These are phyloP conservation scores for Zymoseptoria brevis DNA, from an alignment of 2,329 filamentous ascomycete genomes.

Conservation along the genomic window DNA sequence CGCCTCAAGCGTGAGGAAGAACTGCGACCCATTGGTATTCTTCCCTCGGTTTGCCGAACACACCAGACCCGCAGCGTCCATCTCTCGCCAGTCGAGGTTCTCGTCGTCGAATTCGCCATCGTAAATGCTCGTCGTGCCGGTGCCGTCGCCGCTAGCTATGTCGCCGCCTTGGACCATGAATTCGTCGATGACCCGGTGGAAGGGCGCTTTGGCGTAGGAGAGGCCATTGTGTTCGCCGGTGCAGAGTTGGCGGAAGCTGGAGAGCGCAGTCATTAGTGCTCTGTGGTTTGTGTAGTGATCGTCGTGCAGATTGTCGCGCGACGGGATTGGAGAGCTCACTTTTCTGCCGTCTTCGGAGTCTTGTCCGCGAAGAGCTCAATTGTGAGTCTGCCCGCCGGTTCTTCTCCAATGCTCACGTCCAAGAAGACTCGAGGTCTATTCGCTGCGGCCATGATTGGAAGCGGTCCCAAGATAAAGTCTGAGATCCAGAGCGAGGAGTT, in stretches of 20 bases:
- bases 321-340: constrained; percentile 26
- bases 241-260: constrained; percentile 39
- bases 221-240: constrained; percentile 32
- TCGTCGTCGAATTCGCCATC: constrained; percentile 35
- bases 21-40: constrained; percentile 37
- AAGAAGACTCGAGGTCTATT: constrained; percentile 35
- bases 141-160: constrained; percentile 35
- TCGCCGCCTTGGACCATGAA: constrained; percentile 41
- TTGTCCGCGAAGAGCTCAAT: constrained; percentile 42
- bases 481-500: too few species aligned
- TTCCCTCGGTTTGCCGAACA: constrained; percentile 36
- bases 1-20: constrained; percentile 36
- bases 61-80: constrained; percentile 34
- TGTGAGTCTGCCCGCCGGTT: constrained; percentile 36
- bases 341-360: constrained; percentile 39
- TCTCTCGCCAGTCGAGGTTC: constrained; percentile 34
- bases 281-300: neutral
- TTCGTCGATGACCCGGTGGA: constrained; percentile 37
- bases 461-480: constrained; percentile 6
- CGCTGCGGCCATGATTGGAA: constrained; percentile 11
- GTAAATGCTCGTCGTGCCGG: constrained; percentile 35
- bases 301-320: neutral
- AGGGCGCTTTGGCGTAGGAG: constrained; percentile 32
- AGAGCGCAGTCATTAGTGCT: constrained; percentile 8
- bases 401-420: constrained; percentile 34